A percentile compares a stretch with the other conserved stretches of the same genome.
Evolutionary conservation across 2,329 filamentous ascomycete genomes (phyloP).

Genomic region (Nemania sp.): DNA sequence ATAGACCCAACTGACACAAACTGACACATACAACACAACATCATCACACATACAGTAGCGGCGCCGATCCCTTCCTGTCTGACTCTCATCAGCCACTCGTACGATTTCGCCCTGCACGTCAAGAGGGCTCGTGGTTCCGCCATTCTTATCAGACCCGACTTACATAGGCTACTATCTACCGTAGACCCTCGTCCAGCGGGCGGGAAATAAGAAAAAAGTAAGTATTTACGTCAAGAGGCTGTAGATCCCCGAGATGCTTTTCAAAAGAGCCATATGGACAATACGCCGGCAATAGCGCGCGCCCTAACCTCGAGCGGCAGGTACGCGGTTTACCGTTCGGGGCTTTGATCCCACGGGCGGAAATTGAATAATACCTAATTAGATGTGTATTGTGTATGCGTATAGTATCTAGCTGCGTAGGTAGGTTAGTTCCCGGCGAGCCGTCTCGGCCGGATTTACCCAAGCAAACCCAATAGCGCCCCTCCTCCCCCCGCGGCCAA

Average conservation of each 20-base stretch:
- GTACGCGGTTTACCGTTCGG: not conserved
- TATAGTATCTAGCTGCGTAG: not conserved
- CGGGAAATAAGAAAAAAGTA: too few relatives aligned
- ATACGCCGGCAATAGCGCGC: not conserved
- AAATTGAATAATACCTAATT: not conserved
- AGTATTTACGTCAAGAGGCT: not conserved
- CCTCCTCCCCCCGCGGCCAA: not conserved
- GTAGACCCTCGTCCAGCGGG: too few relatives aligned
- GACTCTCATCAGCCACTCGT: not conserved
- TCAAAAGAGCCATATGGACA: not conserved
- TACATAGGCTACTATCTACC: too few relatives aligned
- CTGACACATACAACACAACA: too few relatives aligned
- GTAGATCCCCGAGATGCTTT: not conserved
- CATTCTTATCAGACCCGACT: too few relatives aligned
- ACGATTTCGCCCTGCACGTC: not conserved
- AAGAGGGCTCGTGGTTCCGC: not conserved
- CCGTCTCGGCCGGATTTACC: not conserved
- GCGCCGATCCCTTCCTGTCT: not conserved
- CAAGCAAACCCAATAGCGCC: not conserved
- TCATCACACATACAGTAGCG: slow-evolving; percentile 1
- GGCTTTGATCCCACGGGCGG: not conserved
- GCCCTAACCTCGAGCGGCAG: not conserved
- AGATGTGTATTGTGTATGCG: not conserved
- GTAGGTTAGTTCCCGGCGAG: not conserved
- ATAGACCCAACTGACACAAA: too few relatives aligned